phyloP scores from a whole-genome alignment of 768 basidiomycete genomes.

The Aureoboletus auriporus region DNA sequence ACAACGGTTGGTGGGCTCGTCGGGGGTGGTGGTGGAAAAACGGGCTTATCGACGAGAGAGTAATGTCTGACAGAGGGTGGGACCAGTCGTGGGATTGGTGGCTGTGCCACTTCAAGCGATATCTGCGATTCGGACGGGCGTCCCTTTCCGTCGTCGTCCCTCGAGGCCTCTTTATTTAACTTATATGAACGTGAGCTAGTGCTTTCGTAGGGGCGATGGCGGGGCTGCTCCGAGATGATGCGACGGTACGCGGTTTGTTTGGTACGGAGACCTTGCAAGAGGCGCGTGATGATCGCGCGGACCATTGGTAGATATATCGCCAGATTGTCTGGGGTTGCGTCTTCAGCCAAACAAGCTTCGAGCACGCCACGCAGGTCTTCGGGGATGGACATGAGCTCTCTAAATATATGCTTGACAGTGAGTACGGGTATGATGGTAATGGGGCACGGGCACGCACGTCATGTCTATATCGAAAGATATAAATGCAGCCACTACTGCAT shows the following conservation, averaged over 20 bases:
- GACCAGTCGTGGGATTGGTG: conserved; percentile 27
- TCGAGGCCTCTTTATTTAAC: conserved; percentile 26
- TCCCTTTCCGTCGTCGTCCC: conserved; percentile 41
- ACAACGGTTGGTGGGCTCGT: conserved; percentile 48
- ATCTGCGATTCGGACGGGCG: too few species aligned
- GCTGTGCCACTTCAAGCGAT: too few species aligned
- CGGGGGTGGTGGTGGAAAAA: conserved; percentile 35
- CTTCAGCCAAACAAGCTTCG: conserved; percentile 88
- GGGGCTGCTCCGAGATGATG: conserved; percentile 58
- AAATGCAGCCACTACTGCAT: conserved; percentile 88
- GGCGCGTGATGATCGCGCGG: conserved; percentile 84
- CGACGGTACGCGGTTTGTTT: conserved; percentile 89
- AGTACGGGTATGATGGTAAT: conserved; percentile 9
- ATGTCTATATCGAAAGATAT: conserved; percentile 82
- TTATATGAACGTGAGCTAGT: conserved; percentile 56
- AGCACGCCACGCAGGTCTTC: conserved; percentile 85
- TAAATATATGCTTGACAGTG: conserved; percentile 29
- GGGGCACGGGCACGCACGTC: conserved; percentile 55
- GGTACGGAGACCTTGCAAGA: conserved; percentile 88
- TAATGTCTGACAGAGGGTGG: conserved; percentile 75
- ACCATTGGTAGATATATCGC: conserved; percentile 89
- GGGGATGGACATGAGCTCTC: conserved; percentile 85
- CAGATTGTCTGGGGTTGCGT: conserved; percentile 80
- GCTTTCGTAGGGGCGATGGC: conserved; percentile 50
- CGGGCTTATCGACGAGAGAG: conserved; percentile 75